Evolutionary conservation across 2,329 filamentous ascomycete species (phyloP), one percentile per base, ranked within the genome.

Genomic region (Cladophialophora psammophila): DNA sequence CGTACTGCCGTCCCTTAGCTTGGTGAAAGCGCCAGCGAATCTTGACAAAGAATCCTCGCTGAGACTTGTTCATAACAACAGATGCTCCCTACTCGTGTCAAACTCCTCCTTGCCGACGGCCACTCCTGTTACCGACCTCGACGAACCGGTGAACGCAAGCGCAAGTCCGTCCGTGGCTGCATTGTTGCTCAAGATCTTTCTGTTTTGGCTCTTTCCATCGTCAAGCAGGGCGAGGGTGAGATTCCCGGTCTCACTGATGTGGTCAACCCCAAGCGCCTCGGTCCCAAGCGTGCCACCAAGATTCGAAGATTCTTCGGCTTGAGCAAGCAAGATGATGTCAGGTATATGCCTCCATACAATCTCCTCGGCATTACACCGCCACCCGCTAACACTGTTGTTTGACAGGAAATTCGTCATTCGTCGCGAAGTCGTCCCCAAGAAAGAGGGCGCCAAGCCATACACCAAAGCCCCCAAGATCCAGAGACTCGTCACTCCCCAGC

Each of bases 251-350:
- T 99, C 75, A 99, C 95, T 87, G 95, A 99, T 84, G 89, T 91
- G 82, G 93, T 98, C 81, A 92, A 96, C 88, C 95, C 95, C 84
- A 99, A 99, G 92, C 92, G 95, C 80, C 92, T 99, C 81, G 95
- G 95, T 78, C 95, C 95, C 87, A 99, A 99, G 94, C 92, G 95
- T 81, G 95, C 95, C 81, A 97, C 93, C 87, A 99, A 98, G 93
- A 98, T 99, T 87, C 93, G 94, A 85, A 91, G 90, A 83, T 99
- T 99, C 91, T 99, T 98, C 88, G 90, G 93, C 87, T 92, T 99
- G 89, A 94, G 91, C 92, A 98, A 98, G 94, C 94, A 98, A 91
- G 95, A 99, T 88, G 95, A 99, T 92, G 94, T 98, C 91, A 89
- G 92, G 93, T 82, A 79, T 82, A 79, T 81, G 45, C 20, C 81